Base-by-base conservation (phyloP, 2,329 filamentous ascomycete genomes). In the Sporothrix dimorphospora region DNA sequence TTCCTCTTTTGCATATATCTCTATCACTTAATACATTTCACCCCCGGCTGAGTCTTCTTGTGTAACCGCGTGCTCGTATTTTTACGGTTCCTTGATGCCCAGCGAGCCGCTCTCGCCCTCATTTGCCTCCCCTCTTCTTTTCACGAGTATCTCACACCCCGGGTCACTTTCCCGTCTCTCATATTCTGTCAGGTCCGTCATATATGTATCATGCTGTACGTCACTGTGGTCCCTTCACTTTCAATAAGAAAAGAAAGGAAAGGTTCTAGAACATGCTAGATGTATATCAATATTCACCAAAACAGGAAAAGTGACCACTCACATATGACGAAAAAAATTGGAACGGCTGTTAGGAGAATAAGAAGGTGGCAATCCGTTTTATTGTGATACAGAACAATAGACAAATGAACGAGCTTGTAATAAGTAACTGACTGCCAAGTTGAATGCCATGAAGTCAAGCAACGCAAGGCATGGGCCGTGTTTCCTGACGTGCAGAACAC, bases 41-140 rank as follows among this genome's bases (percentile, higher is more conserved):
- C 24, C 12, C 3, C 30, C 45, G 65, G 45, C 4, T 16, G 21
- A n/a, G 27, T n/a, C 27, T 21, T 16, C 21, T 47, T 53, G 65
- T 67, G 65, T 51, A 51, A 53, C 45, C 45, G 21, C 19, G n/a
- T n/a, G 27, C 65, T 49, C 45, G 65, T 67, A 67, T 51, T 67
- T 49, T 19, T 8, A 19, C n/a, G 1, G 45, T 49, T 42, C 19
- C 30, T 30, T 49, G 40, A 47, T 30, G 24, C 40, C 42, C 40
- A 21, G 24, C 4, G 14, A 11, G 63, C 63, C 24, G 5, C 21
- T 63, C n/a, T 8, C 11, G 7, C 38, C 11, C n/a, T 27, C n/a
- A 21, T 47, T 27, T 7, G 3, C 11, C 11, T 8, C 30, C 14
- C n/a, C 12, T 24, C 24, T 30, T 47, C 9, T 4, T 21, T 11